Evolutionary conservation across 2,329 filamentous ascomycete genomes (phyloP), one percentile per base, ranked within the genome.

Genomic region (Alternaria solani): DNA sequence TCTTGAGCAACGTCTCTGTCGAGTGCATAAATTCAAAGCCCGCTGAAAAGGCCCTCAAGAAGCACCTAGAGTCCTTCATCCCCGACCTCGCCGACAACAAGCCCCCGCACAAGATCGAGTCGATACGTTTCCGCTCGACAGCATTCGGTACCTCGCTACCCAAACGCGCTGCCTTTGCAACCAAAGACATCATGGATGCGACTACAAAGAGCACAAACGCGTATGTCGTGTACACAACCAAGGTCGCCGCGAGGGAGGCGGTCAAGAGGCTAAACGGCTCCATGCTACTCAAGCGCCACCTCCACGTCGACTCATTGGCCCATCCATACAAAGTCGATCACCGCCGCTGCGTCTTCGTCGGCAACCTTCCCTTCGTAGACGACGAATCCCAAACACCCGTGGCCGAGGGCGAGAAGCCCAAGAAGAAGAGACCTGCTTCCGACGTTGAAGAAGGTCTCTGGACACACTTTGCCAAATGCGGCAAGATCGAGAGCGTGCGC

Each of bases 141-240:
- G 91, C 95, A 2, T 98, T 96, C 78, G 87, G 91, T 5, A 88
- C 88, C 28, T 86, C 88, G 16, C 86, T 97, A 57, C 95, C 95
- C 51, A 97, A 97, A 81, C 92, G 94, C 64, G 95, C 94, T n/a
- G 91, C 95, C 25, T 98, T 89, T 78, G 95, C 94, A 63, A 96
- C 92, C 71, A 93, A 94, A 76, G 89, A 93, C 25, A 84, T 98
- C 59, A 94, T 97, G 90, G 89, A 92, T 62, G 88, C 92, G 20
- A 99, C 96, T 1, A 95, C 94, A 1, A 92, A 92, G 73, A 96
- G 91, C 63, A 93, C 94, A 60, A 97, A 99, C 76, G 95, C 95
- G 47, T 99, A 99, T 75, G 92, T 87, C 30, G 93, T 99, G 49
- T 97, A 95, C 81, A 90, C 88, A 43, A 92, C 91, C 2, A 79